Evolutionary conservation across 345 rosid genomes (phyloP).

Genomic region (Lumnitzera littorea): DNA sequence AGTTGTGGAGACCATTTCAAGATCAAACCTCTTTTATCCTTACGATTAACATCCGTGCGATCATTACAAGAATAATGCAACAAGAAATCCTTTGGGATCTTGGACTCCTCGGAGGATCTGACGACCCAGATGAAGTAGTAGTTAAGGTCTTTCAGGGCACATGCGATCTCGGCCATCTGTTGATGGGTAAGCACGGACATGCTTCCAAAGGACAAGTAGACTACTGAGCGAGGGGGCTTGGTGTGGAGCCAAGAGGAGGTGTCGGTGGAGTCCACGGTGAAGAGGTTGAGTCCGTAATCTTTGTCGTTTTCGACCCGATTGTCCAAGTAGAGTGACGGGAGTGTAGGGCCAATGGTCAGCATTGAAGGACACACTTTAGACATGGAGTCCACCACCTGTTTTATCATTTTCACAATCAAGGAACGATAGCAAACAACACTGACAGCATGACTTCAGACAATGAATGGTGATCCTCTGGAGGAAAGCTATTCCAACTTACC

Average conservation of each 20-base stretch:
- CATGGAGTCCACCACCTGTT: constrained; percentile 39
- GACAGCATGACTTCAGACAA: not conserved
- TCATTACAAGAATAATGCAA: not conserved
- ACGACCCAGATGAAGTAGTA: constrained; percentile 49
- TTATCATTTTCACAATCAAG: not conserved
- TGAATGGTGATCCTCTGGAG: not conserved
- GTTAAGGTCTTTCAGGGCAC: constrained; percentile 20
- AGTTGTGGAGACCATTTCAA: constrained; percentile 53
- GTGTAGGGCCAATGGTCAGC: constrained; percentile 56
- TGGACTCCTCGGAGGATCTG: constrained; percentile 35
- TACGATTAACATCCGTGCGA: not conserved
- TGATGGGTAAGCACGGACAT: constrained; percentile 24
- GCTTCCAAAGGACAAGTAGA: constrained; percentile 73
- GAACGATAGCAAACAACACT: not conserved
- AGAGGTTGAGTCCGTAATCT: constrained; percentile 45
- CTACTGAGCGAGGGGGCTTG: constrained; percentile 42
- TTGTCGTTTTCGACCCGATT: constrained; percentile 28
- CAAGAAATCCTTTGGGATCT: constrained; percentile 27
- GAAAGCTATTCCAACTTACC: too few relatives aligned
- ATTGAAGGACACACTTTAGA: constrained; percentile 26
- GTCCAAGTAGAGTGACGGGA: constrained; percentile 60
- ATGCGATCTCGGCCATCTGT: constrained; percentile 53
- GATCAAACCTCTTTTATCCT: constrained; percentile 23
- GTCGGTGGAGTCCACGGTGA: constrained; percentile 18
- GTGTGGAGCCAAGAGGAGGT: constrained; percentile 34